A percentile compares a stretch with the other conserved stretches of the same genome.
These are phyloP conservation scores for Talaromyces liani DNA, from an alignment of 495 filamentous ascomycete species.

Conservation along the genomic window DNA sequence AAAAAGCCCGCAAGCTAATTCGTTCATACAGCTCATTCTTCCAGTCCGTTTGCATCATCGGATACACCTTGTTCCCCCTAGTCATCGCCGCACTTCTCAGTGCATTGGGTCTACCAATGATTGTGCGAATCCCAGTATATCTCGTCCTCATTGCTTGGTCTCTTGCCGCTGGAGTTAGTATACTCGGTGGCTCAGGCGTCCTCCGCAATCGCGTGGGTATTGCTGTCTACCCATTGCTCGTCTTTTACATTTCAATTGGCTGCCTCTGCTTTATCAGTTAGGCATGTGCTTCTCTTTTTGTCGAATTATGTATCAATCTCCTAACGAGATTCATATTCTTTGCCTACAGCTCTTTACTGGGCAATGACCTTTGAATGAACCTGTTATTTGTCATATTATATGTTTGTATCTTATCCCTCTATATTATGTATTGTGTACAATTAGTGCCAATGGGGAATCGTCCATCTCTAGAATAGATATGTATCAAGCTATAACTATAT, in stretches of 20 bases:
- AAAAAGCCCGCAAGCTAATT: neutral
- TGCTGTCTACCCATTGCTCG: conserved; percentile 88
- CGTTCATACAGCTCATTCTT: conserved; percentile 71
- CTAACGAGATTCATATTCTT: neutral
- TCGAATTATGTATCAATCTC: neutral
- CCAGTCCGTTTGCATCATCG: conserved; percentile 95
- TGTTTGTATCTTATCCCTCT: neutral
- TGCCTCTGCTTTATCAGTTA: conserved; percentile 96
- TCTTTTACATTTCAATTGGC: conserved; percentile 92
- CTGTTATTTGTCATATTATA: neutral
- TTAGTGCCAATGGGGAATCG: neutral
- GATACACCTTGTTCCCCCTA: conserved; percentile 97
- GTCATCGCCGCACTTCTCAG: conserved; percentile 89
- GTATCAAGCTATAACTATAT: neutral
- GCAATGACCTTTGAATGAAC: neutral
- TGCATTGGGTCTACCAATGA: conserved; percentile 65
- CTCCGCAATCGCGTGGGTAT: conserved; percentile 90
- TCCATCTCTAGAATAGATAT: neutral
- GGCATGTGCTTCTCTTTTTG: neutral
- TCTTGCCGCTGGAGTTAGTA: conserved; percentile 89
- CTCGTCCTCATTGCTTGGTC: conserved; percentile 84
- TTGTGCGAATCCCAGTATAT: conserved; percentile 84
- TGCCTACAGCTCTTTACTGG: neutral
- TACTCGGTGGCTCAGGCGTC: conserved; percentile 89
- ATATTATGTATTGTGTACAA: neutral